Conservation (phyloP, 371 early-diverging fungal species). For the Mortierella sp. region DNA sequence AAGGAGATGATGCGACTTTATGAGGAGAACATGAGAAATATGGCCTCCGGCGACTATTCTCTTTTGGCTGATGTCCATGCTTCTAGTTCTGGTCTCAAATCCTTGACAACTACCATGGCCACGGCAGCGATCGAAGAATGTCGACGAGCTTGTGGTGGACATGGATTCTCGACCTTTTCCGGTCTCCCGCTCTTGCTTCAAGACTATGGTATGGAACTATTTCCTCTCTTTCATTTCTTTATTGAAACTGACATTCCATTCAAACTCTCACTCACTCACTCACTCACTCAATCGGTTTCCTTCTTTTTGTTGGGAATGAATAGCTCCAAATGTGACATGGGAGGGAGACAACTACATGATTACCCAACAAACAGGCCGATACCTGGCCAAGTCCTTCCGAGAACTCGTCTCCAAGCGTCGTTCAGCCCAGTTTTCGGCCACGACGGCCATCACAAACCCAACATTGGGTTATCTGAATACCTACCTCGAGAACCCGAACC, state of each 20-base stretch:
- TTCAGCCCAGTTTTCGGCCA: constrained; percentile 55
- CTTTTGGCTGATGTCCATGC: constrained; percentile 81
- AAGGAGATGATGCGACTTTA: constrained; percentile 71
- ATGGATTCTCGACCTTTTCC: constrained; percentile 79
- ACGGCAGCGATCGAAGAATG: constrained; percentile 79
- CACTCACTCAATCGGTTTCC: too few species aligned
- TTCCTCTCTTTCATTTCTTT: neutral
- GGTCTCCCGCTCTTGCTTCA: constrained; percentile 77
- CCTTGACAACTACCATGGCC: constrained; percentile 76
- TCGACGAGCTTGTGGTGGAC: constrained; percentile 85
- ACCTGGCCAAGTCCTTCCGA: constrained; percentile 60
- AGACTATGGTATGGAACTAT: constrained; percentile 56
- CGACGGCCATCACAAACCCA: constrained; percentile 48
- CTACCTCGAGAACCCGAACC: constrained; percentile 51
- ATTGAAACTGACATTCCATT: too few species aligned
- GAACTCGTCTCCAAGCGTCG: constrained; percentile 13
- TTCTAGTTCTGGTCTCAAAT: constrained; percentile 81
- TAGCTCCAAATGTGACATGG: constrained; percentile 74
- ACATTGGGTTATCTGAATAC: constrained; percentile 58
- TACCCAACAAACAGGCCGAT: constrained; percentile 79
- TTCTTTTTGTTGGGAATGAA: neutral
- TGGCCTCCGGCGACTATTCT: constrained; percentile 73
- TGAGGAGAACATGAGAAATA: constrained; percentile 62
- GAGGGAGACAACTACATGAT: constrained; percentile 84
- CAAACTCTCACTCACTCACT: too few species aligned